Conservation (phyloP, 1,284 basidiomycete species). For the Phlebopus sp. region DNA sequence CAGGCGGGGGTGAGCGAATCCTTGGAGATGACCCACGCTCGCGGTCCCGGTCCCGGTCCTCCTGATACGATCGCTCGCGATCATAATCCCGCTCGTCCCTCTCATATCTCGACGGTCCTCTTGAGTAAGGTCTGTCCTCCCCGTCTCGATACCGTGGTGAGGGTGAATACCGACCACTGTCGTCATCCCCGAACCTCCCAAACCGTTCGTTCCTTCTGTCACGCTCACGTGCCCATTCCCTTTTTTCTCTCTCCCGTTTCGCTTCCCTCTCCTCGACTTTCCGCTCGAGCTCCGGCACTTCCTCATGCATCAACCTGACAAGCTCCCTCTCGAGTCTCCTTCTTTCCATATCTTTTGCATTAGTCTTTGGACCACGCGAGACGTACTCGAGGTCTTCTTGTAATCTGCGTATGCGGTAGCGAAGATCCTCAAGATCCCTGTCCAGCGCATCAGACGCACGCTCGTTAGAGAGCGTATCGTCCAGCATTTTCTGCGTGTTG, state of each 20-base stretch:
- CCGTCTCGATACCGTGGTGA: constrained; percentile 39
- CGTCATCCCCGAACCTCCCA: constrained; percentile 60
- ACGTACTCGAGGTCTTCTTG: constrained; percentile 94
- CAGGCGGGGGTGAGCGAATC: constrained; percentile 49
- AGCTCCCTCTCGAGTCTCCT: constrained; percentile 89
- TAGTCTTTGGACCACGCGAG: constrained; percentile 72
- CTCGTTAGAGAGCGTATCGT: constrained; percentile 65
- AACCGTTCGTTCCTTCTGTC: constrained; percentile 85
- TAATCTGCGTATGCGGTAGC: constrained; percentile 82
- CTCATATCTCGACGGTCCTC: constrained; percentile 37
- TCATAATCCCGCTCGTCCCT: constrained; percentile 35
- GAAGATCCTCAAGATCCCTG: constrained; percentile 86
- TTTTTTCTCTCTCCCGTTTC: constrained; percentile 71
- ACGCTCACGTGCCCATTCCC: constrained; percentile 77
- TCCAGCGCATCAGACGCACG: constrained; percentile 82
- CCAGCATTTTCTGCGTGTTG: constrained; percentile 81
- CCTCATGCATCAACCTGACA: constrained; percentile 85
- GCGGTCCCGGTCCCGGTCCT: constrained; percentile 24
- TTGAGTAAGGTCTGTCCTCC: constrained; percentile 38
- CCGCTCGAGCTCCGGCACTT: constrained; percentile 88
- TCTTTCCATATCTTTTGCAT: constrained; percentile 82
- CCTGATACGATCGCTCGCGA: constrained; percentile 29
- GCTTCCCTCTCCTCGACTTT: constrained; percentile 81
- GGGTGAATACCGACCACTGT: constrained; percentile 40
- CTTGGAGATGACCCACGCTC: constrained; percentile 32